Evolutionary conservation across 2,329 filamentous ascomycete genomes (phyloP).

Genomic region (Pyrenophora teres): DNA sequence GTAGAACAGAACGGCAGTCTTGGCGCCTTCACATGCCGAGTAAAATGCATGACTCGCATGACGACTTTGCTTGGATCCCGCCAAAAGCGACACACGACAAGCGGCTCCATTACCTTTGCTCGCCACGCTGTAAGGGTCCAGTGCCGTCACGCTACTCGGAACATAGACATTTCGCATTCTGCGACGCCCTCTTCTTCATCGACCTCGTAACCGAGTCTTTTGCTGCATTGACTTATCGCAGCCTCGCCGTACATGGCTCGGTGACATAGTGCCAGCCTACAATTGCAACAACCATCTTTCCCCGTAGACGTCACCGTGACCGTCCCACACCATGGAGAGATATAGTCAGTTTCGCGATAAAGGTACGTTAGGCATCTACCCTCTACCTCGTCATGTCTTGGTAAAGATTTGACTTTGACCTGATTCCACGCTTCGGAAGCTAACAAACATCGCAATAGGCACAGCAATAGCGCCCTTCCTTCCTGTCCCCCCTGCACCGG

Average conservation of each 20-base stretch:
- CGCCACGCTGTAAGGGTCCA: constrained; percentile 5
- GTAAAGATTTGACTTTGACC: no score
- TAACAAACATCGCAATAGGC: constrained; percentile 59
- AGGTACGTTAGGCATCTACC: constrained; percentile 57
- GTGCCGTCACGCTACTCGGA: not conserved
- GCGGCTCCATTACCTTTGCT: constrained; percentile 7
- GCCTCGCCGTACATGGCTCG: constrained; percentile 22
- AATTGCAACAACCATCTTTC: no score
- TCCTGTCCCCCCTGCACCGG: constrained; percentile 71
- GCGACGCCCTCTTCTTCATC: not conserved
- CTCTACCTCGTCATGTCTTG: not conserved
- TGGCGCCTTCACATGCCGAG: constrained; percentile 33
- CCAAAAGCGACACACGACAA: constrained; percentile 19
- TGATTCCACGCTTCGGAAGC: not conserved
- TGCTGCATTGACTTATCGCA: not conserved
- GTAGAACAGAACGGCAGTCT: constrained; percentile 1
- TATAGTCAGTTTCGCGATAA: constrained; percentile 91
- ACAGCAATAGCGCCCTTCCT: constrained; percentile 97
- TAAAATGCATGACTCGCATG: constrained; percentile 20
- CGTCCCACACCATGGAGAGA: constrained; percentile 73
- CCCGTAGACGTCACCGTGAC: no score
- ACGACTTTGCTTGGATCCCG: constrained; percentile 21
- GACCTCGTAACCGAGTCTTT: not conserved
- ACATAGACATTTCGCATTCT: not conserved
- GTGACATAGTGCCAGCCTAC: constrained; percentile 19